Percentiles rank a stretch among this genome's conserved stretches.
These are phyloP conservation scores for Rauvolfia tetraphylla DNA, from an alignment of 257 asterid genomes.

Conservation along the genomic window DNA sequence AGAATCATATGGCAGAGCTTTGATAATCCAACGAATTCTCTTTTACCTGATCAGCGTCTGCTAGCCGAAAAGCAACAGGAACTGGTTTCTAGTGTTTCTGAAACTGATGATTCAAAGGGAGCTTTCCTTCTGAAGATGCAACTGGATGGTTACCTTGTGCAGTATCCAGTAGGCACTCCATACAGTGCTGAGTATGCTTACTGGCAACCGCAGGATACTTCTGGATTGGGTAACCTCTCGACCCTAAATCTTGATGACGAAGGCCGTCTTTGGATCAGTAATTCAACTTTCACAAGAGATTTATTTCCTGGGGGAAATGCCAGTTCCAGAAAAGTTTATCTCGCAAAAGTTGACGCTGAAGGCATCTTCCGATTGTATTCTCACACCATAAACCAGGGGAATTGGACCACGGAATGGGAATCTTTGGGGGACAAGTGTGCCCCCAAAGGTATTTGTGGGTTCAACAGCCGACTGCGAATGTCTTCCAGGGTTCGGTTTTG, in stretches of 20 bases:
- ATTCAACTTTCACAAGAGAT: constrained; percentile 12
- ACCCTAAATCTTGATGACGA: constrained; percentile 30
- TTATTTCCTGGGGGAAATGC: constrained; percentile 31
- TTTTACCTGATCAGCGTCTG: constrained; percentile 40
- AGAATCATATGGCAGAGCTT: constrained; percentile 50
- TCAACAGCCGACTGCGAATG: constrained; percentile 32
- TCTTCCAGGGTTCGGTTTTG: constrained; percentile 42
- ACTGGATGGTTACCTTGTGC: no score
- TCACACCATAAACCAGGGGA: constrained; percentile 20
- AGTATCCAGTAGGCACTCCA: no score
- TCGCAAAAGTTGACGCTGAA: constrained; percentile 37
- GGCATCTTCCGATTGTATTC: constrained; percentile 48
- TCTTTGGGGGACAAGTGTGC: constrained; percentile 23
- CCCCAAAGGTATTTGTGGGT: no score
- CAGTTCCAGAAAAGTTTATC: constrained; percentile 15
- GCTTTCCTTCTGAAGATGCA: no score
- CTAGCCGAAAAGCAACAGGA: background rate
- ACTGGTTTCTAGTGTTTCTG: constrained; percentile 39
- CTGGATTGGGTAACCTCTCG: constrained; percentile 14
- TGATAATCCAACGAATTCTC: constrained; percentile 43
- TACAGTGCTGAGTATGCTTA: constrained; percentile 18
- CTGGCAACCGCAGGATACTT: constrained; percentile 2
- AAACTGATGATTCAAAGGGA: constrained; percentile 20
- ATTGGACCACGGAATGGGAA: constrained; percentile 24
- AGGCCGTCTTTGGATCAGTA: constrained; percentile 41